Conservation (phyloP, 2,329 filamentous ascomycete genomes). For the Trichoderma koningiopsis region DNA sequence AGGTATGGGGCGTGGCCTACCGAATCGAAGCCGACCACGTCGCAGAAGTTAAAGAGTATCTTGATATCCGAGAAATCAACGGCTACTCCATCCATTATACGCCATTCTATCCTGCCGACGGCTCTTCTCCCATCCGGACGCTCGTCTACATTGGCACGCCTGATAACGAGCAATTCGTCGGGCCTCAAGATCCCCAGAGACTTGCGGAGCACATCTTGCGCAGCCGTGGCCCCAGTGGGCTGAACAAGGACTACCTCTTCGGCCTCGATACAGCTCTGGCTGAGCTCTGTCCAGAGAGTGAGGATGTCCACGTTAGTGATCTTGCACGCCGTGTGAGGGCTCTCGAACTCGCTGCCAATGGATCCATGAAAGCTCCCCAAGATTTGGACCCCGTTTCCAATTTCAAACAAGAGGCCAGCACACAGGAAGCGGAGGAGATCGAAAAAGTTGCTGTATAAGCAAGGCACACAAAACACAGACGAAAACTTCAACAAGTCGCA, state of each 20-base stretch:
- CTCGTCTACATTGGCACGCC: constrained; percentile 95
- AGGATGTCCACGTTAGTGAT: constrained; percentile 83
- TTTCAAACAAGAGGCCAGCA: constrained; percentile 33
- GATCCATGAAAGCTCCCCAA: constrained; percentile 26
- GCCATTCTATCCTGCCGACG: constrained; percentile 65
- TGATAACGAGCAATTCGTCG: constrained; percentile 88
- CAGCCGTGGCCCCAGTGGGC: constrained; percentile 80
- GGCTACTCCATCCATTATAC: constrained; percentile 94
- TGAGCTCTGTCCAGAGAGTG: constrained; percentile 72
- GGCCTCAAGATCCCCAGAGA: constrained; percentile 74
- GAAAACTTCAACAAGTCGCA: constrained; percentile 18
- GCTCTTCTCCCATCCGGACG: constrained; percentile 48
- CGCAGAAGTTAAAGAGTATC: constrained; percentile 80
- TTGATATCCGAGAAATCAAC: constrained; percentile 96
- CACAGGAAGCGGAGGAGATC: constrained; percentile 37
- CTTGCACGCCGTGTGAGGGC: constrained; percentile 71
- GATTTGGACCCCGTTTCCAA: constrained; percentile 26
- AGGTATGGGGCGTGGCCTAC: constrained; percentile 92
- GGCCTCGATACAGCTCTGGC: constrained; percentile 74
- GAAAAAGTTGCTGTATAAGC: constrained; percentile 30
- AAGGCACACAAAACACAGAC: constrained; percentile 16
- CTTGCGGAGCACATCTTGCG: constrained; percentile 80
- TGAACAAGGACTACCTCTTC: constrained; percentile 88
- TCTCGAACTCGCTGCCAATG: constrained; percentile 45
- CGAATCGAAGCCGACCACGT: constrained; percentile 74